Evolutionary conservation across 2,329 filamentous ascomycete genomes (phyloP).

Genomic region (Alternaria gansuensis): DNA sequence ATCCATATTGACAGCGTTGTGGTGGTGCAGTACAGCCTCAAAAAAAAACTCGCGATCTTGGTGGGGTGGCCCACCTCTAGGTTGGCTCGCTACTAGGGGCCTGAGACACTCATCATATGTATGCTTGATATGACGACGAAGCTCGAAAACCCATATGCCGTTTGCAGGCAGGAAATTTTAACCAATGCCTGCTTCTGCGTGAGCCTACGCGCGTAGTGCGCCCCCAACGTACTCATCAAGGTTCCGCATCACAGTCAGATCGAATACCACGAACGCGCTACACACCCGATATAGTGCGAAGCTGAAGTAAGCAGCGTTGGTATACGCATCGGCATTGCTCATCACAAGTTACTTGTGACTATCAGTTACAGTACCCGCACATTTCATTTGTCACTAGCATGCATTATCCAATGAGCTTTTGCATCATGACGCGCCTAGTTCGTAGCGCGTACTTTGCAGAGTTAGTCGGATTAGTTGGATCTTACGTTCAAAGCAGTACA

Average conservation of each 20-base stretch:
- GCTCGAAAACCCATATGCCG: not conserved
- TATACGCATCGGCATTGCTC: not conserved
- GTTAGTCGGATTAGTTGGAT: not conserved
- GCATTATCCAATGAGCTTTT: not conserved
- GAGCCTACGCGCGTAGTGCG: not conserved
- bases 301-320: not conserved
- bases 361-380: not conserved
- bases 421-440: not conserved
- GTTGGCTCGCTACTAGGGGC: too few relatives aligned
- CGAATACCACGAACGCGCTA: not conserved
- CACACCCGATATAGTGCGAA: not conserved
- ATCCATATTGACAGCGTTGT: too few relatives aligned
- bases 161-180: not conserved
- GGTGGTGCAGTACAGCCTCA: too few relatives aligned
- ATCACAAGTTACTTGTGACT: not conserved
- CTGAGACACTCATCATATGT: not conserved
- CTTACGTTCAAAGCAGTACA: not conserved
- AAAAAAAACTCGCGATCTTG: too few relatives aligned
- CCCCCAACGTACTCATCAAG: not conserved
- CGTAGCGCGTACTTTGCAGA: not conserved
- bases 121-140: not conserved
- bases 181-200: not conserved
- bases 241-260: not conserved
- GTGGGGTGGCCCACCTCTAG: too few relatives aligned
- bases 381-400: not conserved